Conservation (phyloP, 768 basidiomycete species). For the Xanthoconium stramineum region DNA sequence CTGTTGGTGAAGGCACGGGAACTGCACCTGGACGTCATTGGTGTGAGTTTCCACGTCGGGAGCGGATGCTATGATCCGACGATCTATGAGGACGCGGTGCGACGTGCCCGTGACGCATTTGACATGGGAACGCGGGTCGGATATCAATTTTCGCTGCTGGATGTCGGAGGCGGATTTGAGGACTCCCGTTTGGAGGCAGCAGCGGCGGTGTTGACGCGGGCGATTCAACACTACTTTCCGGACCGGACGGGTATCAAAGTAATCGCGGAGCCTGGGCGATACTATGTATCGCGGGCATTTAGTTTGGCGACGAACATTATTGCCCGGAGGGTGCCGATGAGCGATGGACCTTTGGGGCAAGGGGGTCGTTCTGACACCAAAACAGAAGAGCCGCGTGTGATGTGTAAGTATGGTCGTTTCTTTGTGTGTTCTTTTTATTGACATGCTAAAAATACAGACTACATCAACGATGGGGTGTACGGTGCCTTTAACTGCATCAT, state of each 20-base stretch:
- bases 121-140: slow-evolving; percentile 82
- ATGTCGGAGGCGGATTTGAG: slow-evolving; percentile 97
- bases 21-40: slow-evolving; percentile 81
- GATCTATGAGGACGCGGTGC: slow-evolving; percentile 87
- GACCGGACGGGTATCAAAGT: slow-evolving; percentile 64
- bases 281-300: slow-evolving; percentile 91
- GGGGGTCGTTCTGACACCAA: slow-evolving; percentile 18
- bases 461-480: slow-evolving; percentile 99
- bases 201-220: slow-evolving; percentile 63
- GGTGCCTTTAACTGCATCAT: slow-evolving; percentile 96
- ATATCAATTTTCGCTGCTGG: slow-evolving; percentile 79
- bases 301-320: slow-evolving; percentile 92
- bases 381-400: slow-evolving; percentile 55
- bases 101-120: slow-evolving; percentile 78
- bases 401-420: slow-evolving; percentile 68
- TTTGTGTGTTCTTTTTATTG: slow-evolving; percentile 4
- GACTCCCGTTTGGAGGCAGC: slow-evolving; percentile 80
- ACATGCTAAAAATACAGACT: slow-evolving; percentile 53
- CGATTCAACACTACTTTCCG: slow-evolving; percentile 80
- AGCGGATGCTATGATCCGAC: slow-evolving; percentile 93
- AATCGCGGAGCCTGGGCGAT: slow-evolving; percentile 95
- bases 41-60: slow-evolving; percentile 97
- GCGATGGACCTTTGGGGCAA: slow-evolving; percentile 27
- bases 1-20: slow-evolving; percentile 78
- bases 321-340: slow-evolving; percentile 69